Evolutionary conservation across 2,329 filamentous ascomycete genomes (phyloP), one percentile per base, ranked within the genome.

Genomic region (Aspergillus aculeatinus): DNA sequence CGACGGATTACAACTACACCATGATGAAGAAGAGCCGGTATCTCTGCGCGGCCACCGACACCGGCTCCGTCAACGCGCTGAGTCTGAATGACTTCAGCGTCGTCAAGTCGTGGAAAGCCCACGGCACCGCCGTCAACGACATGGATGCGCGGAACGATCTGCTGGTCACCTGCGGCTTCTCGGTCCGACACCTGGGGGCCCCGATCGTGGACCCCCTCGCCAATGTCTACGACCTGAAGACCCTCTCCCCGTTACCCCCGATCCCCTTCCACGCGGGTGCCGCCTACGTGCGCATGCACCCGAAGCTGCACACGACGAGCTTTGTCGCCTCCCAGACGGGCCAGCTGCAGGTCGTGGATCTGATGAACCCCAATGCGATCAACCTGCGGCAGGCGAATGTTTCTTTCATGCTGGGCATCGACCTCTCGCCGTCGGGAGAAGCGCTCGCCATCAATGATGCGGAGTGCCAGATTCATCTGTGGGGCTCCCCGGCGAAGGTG

Each of bases 61-160:
- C 82, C 49, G 95, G 95, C 48, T 85, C 86, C 19, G 89, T 99
- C 51, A 89, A 98, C 75, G 88, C 97, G 31, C 82, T 99, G 23
- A 94, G 96, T 71, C 86, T 93, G 1, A 81, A 86, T 57, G 91
- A 84, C 58, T 90, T 96, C 70, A 84, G 86, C 48, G 83, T 96
- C 5, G 82, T 95, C 67, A 96, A 94, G 73, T 87, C 86, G 11
- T 99, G 95, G 90, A 91, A 91, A 72, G 92, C 94, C 0, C 95
- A 99, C 72, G 89, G 89, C 1, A 90, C 91, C 9, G 86, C 88
- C 55, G 91, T 99, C 73, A 96, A 92, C 74, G 94, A 98, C 74
- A 97, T 99, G 91, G 95, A 99, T 78, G 92, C 93, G 9, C 91
- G 95, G 72, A 91, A 95, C 70, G 94, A 98, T 74, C 95, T 95